Evolutionary conservation across 2,329 filamentous ascomycete species (phyloP).

Genomic region (Penicillium sp.): DNA sequence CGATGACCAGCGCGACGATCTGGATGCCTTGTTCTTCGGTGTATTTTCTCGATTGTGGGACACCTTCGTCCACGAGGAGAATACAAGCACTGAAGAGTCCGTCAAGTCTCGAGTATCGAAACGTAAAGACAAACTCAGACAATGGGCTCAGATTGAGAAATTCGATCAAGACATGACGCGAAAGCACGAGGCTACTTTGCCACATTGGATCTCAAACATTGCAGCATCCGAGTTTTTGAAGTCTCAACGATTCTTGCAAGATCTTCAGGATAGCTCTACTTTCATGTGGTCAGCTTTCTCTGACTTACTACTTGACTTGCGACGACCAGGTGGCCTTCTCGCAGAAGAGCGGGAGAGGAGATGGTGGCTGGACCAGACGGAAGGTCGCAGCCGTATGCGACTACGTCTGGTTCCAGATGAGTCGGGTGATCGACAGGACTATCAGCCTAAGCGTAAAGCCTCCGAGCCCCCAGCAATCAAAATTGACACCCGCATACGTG

Average conservation of each 20-base stretch:
- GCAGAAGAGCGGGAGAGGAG: slow-evolving; percentile 64
- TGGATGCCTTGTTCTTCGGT: slow-evolving; percentile 81
- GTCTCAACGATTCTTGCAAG: slow-evolving; percentile 82
- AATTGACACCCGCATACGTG: slow-evolving; percentile 47
- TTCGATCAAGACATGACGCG: slow-evolving; percentile 69
- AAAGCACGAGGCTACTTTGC: slow-evolving; percentile 82
- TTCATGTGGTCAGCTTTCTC: slow-evolving; percentile 75
- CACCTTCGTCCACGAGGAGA: slow-evolving; percentile 79
- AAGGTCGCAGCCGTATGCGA: slow-evolving; percentile 93
- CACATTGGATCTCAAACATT: slow-evolving; percentile 93
- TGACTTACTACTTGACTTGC: slow-evolving; percentile 75
- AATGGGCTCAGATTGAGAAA: slow-evolving; percentile 72
- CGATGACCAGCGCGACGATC: slow-evolving; percentile 72
- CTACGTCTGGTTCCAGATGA: slow-evolving; percentile 80
- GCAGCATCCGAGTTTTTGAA: slow-evolving; percentile 90
- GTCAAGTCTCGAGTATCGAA: slow-evolving; percentile 68
- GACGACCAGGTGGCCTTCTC: slow-evolving; percentile 78
- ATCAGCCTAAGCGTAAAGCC: slow-evolving; percentile 79
- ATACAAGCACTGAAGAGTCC: slow-evolving; percentile 73
- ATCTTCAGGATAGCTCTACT: slow-evolving; percentile 84
- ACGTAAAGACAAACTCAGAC: slow-evolving; percentile 76
- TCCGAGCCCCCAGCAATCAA: slow-evolving; percentile 52
- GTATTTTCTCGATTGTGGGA: slow-evolving; percentile 83
- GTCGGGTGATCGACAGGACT: slow-evolving; percentile 66
- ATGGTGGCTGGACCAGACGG: slow-evolving; percentile 94